Evolutionary conservation across 371 early-diverging fungal genomes (phyloP), one percentile per base, ranked within the genome.

Genomic region (Mycotypha africana): DNA sequence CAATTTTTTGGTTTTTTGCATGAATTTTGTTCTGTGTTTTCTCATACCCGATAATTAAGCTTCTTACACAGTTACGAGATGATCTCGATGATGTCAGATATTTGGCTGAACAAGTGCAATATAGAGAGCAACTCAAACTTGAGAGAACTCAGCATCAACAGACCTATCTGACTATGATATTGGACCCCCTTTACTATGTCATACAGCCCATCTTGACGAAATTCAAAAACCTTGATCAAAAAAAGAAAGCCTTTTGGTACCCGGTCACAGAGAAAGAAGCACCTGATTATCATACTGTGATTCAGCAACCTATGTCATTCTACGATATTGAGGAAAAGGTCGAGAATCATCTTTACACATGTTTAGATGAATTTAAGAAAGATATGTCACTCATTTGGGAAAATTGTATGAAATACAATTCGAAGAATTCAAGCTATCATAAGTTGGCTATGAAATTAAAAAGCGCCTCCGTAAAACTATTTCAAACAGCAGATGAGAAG

Each of bases 101-200:
- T 66, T 61, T 93, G 20, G 73, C 81, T 0, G 95, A 96, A 55
- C 78, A 89, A 44, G 88, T 95, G 7, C 78, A 88, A 30, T 86
- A 89, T 31, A 78, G 97, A 2, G 97, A 97, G 51, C 80, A 84
- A 38, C 79, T 81, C 42, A 94, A 95, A 56, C 61, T 94, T 26
- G 76, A 79, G 48, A 52, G 74, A 5, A 62, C 62, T 12, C 67
- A 76, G 2, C 58, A 73, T 23, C 85, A 86, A 46, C 71, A 74
- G 7, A 79, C 78, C 10, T 87, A 85, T 44, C 37, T 87, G 7
- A 86, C 87, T 49, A 63, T 61, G 37, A 58, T 85, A 9, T 51
- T 91, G n/a, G 81, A 79, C 43, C 96, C 95, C 2, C 54, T 92
- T 11, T 81, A 82, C 34, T 67, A 77, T 15, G 53, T 86, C 7